Conservation (phyloP, 2,329 filamentous ascomycete species). For the Teratosphaeria gauchensis region DNA sequence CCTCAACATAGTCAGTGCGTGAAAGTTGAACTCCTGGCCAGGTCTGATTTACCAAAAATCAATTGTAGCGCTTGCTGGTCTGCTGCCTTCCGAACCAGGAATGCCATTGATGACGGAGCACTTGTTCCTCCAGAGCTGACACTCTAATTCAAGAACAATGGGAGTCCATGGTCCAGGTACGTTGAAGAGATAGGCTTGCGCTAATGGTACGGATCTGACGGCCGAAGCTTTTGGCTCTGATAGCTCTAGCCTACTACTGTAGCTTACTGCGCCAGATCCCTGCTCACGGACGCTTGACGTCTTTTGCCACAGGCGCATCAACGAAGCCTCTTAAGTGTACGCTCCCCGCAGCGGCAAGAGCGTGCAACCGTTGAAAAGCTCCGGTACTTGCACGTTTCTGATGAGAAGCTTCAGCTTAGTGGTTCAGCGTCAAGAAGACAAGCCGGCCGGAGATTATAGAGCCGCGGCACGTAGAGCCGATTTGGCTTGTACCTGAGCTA, state of each 20-base stretch:
- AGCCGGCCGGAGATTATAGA: background rate
- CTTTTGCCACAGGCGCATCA: background rate
- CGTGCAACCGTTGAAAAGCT: background rate
- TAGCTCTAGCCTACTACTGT: background rate
- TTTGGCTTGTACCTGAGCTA: background rate
- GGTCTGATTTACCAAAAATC: no score
- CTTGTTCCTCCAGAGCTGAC: no score
- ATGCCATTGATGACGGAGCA: no score
- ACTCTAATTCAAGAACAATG: no score
- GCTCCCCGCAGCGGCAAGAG: background rate
- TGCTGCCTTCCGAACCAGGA: no score
- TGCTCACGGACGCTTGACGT: background rate
- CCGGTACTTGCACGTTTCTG: background rate
- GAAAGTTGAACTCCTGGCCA: no score
- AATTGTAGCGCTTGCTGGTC: no score
- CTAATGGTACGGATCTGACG: background rate
- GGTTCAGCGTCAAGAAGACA: background rate
- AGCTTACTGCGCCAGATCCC: background rate
- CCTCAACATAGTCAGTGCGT: no score
- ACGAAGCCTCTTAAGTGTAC: background rate
- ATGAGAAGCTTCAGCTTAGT: background rate
- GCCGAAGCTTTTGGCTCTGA: background rate
- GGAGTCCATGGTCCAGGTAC: no score
- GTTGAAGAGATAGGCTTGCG: no score
- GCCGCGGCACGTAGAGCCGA: background rate